Evolutionary conservation across 2,329 filamentous ascomycete species (phyloP).

Genomic region (Aureobasidium sp.): DNA sequence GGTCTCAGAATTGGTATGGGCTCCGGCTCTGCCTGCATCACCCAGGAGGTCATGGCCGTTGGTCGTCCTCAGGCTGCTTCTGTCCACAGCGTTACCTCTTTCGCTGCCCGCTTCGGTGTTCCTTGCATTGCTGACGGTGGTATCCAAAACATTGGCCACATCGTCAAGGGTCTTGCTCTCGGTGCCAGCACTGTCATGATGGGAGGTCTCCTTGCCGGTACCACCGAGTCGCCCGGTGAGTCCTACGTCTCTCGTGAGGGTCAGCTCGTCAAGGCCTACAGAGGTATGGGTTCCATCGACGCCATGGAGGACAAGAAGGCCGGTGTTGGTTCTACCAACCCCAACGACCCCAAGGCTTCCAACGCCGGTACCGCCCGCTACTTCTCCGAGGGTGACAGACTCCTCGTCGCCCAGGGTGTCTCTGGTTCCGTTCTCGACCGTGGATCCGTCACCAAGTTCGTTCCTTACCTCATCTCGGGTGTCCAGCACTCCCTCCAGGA

Average conservation of each 20-base stretch:
- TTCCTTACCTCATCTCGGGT: slow-evolving; percentile 90
- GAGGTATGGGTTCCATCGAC: slow-evolving; percentile 97
- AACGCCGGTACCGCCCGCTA: slow-evolving; percentile 97
- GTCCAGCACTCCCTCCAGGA: slow-evolving; percentile 98
- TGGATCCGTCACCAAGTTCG: slow-evolving; percentile 85
- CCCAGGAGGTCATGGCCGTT: slow-evolving; percentile 99
- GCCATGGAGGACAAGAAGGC: slow-evolving; percentile 99
- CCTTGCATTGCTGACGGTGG: slow-evolving; percentile 97
- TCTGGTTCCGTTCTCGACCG: slow-evolving; percentile 76
- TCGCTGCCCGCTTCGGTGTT: slow-evolving; percentile 88
- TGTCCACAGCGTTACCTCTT: slow-evolving; percentile 80
- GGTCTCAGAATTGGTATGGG: slow-evolving; percentile 98
- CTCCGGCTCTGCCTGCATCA: slow-evolving; percentile 95
- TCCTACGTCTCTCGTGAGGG: slow-evolving; percentile 95
- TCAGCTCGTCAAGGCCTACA: slow-evolving; percentile 97
- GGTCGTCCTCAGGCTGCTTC: slow-evolving; percentile 91
- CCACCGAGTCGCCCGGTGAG: slow-evolving; percentile 92
- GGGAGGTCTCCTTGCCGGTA: slow-evolving; percentile 94
- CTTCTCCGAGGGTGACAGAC: slow-evolving; percentile 92
- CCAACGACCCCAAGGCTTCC: slow-evolving; percentile 58
- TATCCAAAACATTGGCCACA: slow-evolving; percentile 97
- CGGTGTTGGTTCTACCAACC: slow-evolving; percentile 47
- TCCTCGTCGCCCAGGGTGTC: slow-evolving; percentile 94
- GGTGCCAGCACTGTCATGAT: slow-evolving; percentile 98
- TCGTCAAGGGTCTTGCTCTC: slow-evolving; percentile 93